Evolutionary conservation across 169 alveolate species (phyloP).

Genomic region (Cyclospora cayetanensis): DNA sequence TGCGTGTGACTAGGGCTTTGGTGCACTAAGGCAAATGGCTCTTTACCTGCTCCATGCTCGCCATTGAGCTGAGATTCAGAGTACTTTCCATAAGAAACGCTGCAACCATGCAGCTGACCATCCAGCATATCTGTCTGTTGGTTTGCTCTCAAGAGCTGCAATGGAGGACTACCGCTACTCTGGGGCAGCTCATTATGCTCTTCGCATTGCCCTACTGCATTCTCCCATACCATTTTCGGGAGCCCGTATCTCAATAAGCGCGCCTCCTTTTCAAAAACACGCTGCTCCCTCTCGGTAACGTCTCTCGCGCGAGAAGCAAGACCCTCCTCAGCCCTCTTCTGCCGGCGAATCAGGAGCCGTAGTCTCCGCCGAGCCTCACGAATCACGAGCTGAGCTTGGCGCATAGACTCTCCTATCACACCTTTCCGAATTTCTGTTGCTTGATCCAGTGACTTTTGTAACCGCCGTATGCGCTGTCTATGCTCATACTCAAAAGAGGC

Average conservation of each 20-base stretch:
- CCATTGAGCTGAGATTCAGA: not conserved
- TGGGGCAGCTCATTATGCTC: not conserved
- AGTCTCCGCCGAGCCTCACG: not conserved
- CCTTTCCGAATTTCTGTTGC: not conserved
- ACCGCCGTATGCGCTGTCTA: slow-evolving; percentile 13
- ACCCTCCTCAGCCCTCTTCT: not conserved
- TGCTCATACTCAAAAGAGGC: slow-evolving; percentile 14
- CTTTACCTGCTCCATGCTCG: not conserved
- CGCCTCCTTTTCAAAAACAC: not conserved
- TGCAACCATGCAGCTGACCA: not conserved
- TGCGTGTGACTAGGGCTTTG: too few species aligned
- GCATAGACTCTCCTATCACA: not conserved
- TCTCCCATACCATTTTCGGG: not conserved
- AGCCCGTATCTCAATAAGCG: not conserved
- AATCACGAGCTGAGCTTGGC: not conserved
- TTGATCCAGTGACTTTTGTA: slow-evolving; percentile 6
- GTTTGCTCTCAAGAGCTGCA: slow-evolving; percentile 8
- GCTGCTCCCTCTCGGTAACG: slow-evolving; percentile 28
- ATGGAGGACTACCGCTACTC: not conserved
- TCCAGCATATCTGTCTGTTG: not conserved
- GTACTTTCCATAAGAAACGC: not conserved
- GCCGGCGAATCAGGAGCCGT: not conserved
- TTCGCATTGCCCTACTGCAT: not conserved
- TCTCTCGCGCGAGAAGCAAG: slow-evolving; percentile 7
- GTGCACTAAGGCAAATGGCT: too few species aligned